Percentiles rank a stretch among this genome's conserved stretches.
These are phyloP conservation scores for Yamadazyma taylorii DNA, from an alignment of 1,139 yeast genomes.

Conservation along the genomic window DNA sequence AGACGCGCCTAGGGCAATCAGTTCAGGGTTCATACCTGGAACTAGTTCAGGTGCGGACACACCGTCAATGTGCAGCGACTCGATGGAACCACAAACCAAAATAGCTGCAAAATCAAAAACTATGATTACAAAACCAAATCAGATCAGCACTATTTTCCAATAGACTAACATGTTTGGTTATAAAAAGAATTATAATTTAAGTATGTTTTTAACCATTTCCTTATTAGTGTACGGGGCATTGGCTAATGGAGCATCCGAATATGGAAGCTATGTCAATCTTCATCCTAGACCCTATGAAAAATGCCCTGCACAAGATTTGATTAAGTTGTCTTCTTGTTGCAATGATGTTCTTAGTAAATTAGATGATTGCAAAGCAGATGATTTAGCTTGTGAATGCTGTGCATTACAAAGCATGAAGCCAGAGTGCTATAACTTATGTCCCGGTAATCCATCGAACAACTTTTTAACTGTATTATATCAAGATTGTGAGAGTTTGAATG, in stretches of 20 bases:
- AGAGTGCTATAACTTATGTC: conserved; percentile 49
- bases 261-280: conserved; percentile 49
- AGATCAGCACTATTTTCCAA: not conserved
- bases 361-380: conserved; percentile 52
- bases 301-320: conserved; percentile 44
- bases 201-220: too few relatives aligned
- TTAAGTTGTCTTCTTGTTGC: conserved; percentile 44
- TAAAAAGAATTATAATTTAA: not conserved
- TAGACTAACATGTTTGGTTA: too few relatives aligned
- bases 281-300: conserved; percentile 39
- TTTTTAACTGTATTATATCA: conserved; percentile 44
- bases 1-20: too few relatives aligned
- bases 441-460: conserved; percentile 48
- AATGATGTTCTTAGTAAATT: conserved; percentile 44
- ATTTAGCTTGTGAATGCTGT: conserved; percentile 57
- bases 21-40: too few relatives aligned
- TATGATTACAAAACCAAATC: not conserved
- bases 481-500: conserved; percentile 48
- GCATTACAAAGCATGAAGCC: conserved; percentile 49
- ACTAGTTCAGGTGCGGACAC: too few relatives aligned
- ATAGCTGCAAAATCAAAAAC: too few relatives aligned
- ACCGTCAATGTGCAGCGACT: too few relatives aligned
- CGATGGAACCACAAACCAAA: too few relatives aligned
- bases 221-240: not conserved
- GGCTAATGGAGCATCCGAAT: conserved; percentile 16